Base-by-base conservation (phyloP, 192 early-diverging fungal genomes). In the Rhizoclosmatium globosum region DNA sequence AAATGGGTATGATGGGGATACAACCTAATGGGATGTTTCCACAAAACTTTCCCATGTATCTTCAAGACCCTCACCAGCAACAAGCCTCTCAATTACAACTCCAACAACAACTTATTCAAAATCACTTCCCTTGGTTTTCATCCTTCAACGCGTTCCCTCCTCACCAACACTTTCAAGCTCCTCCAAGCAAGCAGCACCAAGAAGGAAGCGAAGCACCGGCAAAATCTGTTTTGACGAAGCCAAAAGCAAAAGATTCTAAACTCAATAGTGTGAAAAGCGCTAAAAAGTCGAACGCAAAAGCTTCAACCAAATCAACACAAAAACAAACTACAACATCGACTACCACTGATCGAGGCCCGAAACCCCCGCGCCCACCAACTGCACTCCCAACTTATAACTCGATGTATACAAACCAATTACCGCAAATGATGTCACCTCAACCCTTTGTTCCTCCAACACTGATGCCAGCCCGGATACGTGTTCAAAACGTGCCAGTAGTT, bases 401-500 rank as follows among this genome's bases (percentile, higher is more conserved):
- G 38, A 62, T 62, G 23, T 23, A 62, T 21, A 39, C 9, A 9
- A 19, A 21, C 11, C 60, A 7, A 17, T 53, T 53, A 17, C 50
- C 9, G 6, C 50, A 53, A 0, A 53, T 53, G 50, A 53, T 53
- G 6, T 50, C n/a, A 42, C 17, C 45, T 39, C 60, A 62, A 23
- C 60, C 60, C 4, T 62, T 56, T 43, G 74, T 76, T 39, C 74
- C 74, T 31, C 74, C 61, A 47, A 64, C 19, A 17, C 74, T 76
- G 7, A 53, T 76, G 74, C 74, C 74, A 4, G 74, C 74, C n/a
- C 74, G 74, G 9, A 76, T 76, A 17, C 74, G 64, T 4, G 13
- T 76, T 7, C 74, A 76, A 67, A 38, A 76, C 23, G 74, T 76
- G 11, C 74, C 74, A 1, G 74, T 76, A 53, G 48, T 76, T 15